phyloP scores from a whole-genome alignment of 2,329 filamentous ascomycete species.

The Colletotrichum horii region DNA sequence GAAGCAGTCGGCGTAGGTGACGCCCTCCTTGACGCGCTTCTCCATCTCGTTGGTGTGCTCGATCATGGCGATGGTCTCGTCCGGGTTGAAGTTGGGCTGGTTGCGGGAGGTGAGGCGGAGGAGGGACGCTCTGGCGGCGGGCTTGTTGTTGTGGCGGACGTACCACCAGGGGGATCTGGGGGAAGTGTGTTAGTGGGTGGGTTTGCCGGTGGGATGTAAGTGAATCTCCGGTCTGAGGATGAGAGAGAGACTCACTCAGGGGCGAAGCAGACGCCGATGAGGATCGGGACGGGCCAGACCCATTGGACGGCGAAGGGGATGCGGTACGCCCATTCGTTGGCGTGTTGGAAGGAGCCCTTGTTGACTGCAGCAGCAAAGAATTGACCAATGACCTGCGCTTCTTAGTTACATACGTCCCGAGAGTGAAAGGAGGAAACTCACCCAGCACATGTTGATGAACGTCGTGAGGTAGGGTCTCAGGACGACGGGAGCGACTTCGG shows the following conservation, averaged over 20 bases:
- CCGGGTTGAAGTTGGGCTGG: conserved; percentile 44
- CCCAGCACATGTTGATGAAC: conserved; percentile 63
- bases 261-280: conserved; percentile 48
- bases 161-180: conserved; percentile 56
- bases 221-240: background rate
- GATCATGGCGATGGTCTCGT: conserved; percentile 58
- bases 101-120: conserved; percentile 44
- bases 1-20: conserved; percentile 57
- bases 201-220: background rate
- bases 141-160: conserved; percentile 46
- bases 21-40: conserved; percentile 45
- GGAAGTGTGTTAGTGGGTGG: background rate
- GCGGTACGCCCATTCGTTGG: conserved; percentile 52
- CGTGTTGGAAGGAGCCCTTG: conserved; percentile 41
- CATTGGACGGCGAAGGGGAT: conserved; percentile 59
- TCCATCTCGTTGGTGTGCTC: conserved; percentile 58
- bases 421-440: background rate
- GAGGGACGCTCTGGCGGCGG: conserved; percentile 45
- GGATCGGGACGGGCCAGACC: conserved; percentile 55
- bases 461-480: conserved; percentile 58
- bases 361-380: conserved; percentile 55
- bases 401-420: background rate
- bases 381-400: conserved; percentile 50
- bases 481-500: conserved; percentile 54
- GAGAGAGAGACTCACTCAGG: conserved; percentile 46